These are phyloP conservation scores for Streptanthus diversifolius DNA, from an alignment of 345 rosid genomes.

Conservation along the genomic window DNA sequence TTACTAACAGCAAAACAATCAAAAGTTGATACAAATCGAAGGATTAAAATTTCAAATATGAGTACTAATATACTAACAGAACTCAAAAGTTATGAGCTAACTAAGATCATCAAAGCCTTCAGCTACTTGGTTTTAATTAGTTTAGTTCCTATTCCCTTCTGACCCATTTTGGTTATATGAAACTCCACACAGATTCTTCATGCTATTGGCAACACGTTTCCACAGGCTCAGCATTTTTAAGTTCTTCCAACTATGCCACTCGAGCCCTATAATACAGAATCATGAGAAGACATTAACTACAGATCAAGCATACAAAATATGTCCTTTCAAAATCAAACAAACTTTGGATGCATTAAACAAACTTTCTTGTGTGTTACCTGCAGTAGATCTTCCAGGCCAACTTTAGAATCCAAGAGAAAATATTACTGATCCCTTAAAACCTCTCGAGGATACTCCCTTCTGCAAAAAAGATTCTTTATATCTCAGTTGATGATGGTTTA, in stretches of 20 bases:
- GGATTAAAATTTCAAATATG: neutral
- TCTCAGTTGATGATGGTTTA: neutral
- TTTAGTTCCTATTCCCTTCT: neutral
- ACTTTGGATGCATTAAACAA: neutral
- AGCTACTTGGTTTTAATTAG: neutral
- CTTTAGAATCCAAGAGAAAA: slow-evolving; percentile 4
- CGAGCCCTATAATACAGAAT: neutral
- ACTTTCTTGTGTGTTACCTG: neutral
- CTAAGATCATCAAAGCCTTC: neutral
- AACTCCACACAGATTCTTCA: slow-evolving; percentile 11
- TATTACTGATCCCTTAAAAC: neutral
- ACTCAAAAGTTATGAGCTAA: neutral
- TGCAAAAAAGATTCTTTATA: neutral
- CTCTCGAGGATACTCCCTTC: neutral
- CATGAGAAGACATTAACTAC: neutral
- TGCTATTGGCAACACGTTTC: neutral
- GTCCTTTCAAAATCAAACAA: neutral
- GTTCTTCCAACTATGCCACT: neutral
- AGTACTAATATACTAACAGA: neutral
- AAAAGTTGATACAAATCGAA: neutral
- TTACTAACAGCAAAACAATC: neutral
- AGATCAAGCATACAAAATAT: neutral
- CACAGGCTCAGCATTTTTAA: neutral
- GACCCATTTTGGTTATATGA: neutral
- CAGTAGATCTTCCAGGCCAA: neutral